Evolutionary conservation across 1,284 basidiomycete species (phyloP), one percentile per base, ranked within the genome.

Genomic region (Rhodotorula glutinis): DNA sequence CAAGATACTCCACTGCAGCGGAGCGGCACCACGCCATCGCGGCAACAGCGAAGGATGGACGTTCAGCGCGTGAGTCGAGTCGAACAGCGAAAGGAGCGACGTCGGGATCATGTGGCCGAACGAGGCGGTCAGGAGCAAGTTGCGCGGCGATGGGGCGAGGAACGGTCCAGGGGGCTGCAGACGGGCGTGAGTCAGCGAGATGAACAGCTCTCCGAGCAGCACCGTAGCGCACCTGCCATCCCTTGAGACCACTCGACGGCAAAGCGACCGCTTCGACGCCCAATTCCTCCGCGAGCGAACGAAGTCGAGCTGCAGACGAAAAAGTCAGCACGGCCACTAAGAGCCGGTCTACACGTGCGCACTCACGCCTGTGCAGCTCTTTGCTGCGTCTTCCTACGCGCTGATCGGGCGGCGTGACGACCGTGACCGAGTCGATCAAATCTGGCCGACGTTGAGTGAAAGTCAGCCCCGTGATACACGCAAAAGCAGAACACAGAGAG

Each of bases 1-100:
- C 10, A 88, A 80, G 47, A 98, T 82, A 0, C 89, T 84, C 78
- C 88, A 90, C 77, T 98, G 95, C 46, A 98, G 89, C 0, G 94
- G 95, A 2, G 93, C 91, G 0, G 95, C 87, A 0, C 95, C 95
- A 30, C 93, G 85, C 78, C 92, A 92, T n/a, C 83, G 79, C 0
- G 94, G 95, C 29, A 98, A 83, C 0, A 93, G 80, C 25, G 92
- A 95, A 0, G 94, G 93, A 75, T 98, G 95, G 7, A 98, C 85
- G 76, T 98, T 97, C 52, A 98, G 81, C n/a, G 88, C 81, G 60
- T 86, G 85, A 2, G 80, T 78, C 0, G 82, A 81, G 0, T 79
- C 80, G 74, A 96, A 96, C 38, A 82, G 79, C n/a, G 82, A 76
- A 4, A 96, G 84, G 53, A 92, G 80, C 0, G 80, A 73, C 3